Percentiles rank a stretch among this genome's conserved stretches.
These are phyloP conservation scores for Pseudocercospora pini-densiflorae DNA, from an alignment of 2,329 filamentous ascomycete genomes.

Conservation along the genomic window DNA sequence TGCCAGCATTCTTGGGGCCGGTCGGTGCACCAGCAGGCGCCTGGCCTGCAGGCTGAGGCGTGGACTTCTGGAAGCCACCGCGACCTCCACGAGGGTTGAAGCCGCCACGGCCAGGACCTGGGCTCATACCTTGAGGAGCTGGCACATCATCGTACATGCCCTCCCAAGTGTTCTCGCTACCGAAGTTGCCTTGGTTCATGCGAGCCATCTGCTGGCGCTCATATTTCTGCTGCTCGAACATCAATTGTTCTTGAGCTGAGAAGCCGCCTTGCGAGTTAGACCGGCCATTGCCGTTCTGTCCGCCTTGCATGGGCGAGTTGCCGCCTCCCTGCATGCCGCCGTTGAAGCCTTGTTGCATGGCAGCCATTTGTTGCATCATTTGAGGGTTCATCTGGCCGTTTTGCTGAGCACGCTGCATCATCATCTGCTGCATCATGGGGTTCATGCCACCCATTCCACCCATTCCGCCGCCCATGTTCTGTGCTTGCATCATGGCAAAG, in stretches of 20 bases:
- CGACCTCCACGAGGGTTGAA: slow-evolving; percentile 50
- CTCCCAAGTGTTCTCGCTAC: slow-evolving; percentile 74
- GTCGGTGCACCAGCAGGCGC: slow-evolving; percentile 84
- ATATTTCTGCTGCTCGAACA: slow-evolving; percentile 79
- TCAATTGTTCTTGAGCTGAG: slow-evolving; percentile 72
- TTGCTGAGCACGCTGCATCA: slow-evolving; percentile 34
- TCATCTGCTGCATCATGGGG: slow-evolving; percentile 57
- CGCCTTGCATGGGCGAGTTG: slow-evolving; percentile 35
- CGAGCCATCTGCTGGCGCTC: slow-evolving; percentile 69
- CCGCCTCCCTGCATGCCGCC: slow-evolving; percentile 41
- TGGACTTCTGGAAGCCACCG: slow-evolving; percentile 37
- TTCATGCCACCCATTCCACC: slow-evolving; percentile 57
- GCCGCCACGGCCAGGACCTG: slow-evolving; percentile 43
- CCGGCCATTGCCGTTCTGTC: slow-evolving; percentile 26
- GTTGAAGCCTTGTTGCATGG: slow-evolving; percentile 45
- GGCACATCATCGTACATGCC: slow-evolving; percentile 98
- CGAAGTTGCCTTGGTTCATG: slow-evolving; percentile 47
- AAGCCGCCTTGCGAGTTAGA: slow-evolving; percentile 50
- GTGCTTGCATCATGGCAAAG: slow-evolving; percentile 68
- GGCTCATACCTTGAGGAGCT: slow-evolving; percentile 68
- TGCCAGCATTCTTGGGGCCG: slow-evolving; percentile 92
- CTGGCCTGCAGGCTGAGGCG: slow-evolving; percentile 49
- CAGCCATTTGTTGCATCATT: slow-evolving; percentile 44
- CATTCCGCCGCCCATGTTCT: slow-evolving; percentile 58
- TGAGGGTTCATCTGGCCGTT: slow-evolving; percentile 62